phyloP scores from a whole-genome alignment of 1,284 basidiomycete genomes.

The Caloboletus inedulis region DNA sequence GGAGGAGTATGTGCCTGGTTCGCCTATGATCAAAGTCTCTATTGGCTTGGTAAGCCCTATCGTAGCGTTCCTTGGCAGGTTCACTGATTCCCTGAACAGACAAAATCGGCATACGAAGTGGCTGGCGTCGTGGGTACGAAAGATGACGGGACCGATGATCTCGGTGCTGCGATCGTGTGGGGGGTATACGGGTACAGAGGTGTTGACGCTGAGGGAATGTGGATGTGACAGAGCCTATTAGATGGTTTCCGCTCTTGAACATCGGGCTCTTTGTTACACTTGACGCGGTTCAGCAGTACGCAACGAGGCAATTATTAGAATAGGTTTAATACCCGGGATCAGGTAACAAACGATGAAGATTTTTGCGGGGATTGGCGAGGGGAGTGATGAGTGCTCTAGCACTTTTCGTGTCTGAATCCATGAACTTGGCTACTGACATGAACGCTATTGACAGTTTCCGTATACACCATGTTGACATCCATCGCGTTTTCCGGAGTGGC shows the following conservation, averaged over 20 bases:
- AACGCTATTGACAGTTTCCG: too few species aligned
- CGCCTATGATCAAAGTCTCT: slow-evolving; percentile 62
- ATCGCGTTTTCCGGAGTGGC: too few species aligned
- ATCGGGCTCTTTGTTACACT: neutral
- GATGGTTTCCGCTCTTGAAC: neutral
- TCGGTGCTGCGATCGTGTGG: slow-evolving; percentile 46
- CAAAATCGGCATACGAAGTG: slow-evolving; percentile 40
- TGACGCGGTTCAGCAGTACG: neutral
- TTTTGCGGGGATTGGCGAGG: too few species aligned
- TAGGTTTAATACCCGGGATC: neutral
- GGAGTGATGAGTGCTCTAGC: too few species aligned
- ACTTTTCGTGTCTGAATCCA: too few species aligned
- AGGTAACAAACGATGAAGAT: neutral
- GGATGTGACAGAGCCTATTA: slow-evolving; percentile 1
- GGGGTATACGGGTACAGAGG: slow-evolving; percentile 28
- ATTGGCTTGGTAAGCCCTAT: slow-evolving; percentile 43
- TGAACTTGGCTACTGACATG: too few species aligned
- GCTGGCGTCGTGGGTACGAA: slow-evolving; percentile 42
- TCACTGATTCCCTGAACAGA: slow-evolving; percentile 19
- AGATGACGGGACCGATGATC: slow-evolving; percentile 45
- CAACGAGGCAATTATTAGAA: neutral
- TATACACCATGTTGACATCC: too few species aligned
- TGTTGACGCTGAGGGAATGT: slow-evolving; percentile 29
- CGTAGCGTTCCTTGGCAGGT: neutral
- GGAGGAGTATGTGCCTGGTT: slow-evolving; percentile 49